These are phyloP conservation scores for Blakeslea trispora DNA, from an alignment of 371 early-diverging fungal species.

Conservation along the genomic window DNA sequence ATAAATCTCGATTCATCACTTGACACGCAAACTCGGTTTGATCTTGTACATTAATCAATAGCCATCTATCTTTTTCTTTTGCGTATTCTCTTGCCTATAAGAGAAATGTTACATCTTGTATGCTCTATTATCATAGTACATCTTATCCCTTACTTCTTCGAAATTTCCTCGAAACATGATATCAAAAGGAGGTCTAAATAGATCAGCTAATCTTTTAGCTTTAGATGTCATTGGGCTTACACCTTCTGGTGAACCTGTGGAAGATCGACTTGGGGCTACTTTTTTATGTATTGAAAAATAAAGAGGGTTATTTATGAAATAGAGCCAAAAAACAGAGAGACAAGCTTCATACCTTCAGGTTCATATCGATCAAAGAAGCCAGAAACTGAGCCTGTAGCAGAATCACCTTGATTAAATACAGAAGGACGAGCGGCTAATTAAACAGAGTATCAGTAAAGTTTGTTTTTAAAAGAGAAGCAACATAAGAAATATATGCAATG, in stretches of 20 bases:
- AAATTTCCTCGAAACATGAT: constrained; percentile 82
- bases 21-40: constrained; percentile 86
- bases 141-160: constrained; percentile 54
- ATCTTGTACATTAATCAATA: constrained; percentile 89
- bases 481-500: no score
- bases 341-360: constrained; percentile 16
- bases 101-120: background rate
- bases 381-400: constrained; percentile 36
- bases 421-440: constrained; percentile 26
- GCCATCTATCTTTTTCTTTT: constrained; percentile 69
- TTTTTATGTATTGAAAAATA: no score
- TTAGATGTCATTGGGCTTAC: constrained; percentile 36
- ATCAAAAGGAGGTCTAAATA: constrained; percentile 88
- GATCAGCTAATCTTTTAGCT: constrained; percentile 61
- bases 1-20: constrained; percentile 88
- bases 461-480: constrained; percentile 1
- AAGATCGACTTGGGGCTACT: constrained; percentile 11
- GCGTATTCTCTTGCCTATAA: constrained; percentile 72
- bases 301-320: no score
- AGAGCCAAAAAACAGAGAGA: no score
- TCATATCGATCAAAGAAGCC: constrained; percentile 28
- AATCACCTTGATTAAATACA: constrained; percentile 55
- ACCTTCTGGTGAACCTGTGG: constrained; percentile 10
- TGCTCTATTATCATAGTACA: background rate
- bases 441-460: constrained; percentile 1